Conservation (phyloP, 129 eudicot species). For the Saussurea involucrata region DNA sequence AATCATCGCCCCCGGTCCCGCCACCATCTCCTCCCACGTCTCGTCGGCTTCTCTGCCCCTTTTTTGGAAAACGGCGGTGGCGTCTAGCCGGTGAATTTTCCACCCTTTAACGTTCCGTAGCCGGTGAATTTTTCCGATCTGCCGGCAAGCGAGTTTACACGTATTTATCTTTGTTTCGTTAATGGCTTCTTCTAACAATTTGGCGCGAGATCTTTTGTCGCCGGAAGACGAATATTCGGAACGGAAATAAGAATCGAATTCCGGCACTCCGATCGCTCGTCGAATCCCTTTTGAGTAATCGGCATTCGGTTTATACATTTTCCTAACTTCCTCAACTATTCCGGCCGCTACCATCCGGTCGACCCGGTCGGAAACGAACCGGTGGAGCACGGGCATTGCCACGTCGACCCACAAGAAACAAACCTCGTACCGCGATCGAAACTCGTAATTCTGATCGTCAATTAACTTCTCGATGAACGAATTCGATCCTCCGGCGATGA, state of each 20-base stretch:
- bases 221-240: conserved; percentile 24
- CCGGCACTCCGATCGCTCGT: conserved; percentile 80
- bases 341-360: conserved; percentile 78
- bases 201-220: conserved; percentile 25
- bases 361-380: conserved; percentile 59
- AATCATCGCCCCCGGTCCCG: conserved; percentile 37
- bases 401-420: conserved; percentile 97
- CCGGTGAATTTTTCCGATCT: conserved; percentile 57
- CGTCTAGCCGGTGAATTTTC: conserved; percentile 74
- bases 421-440: conserved; percentile 51
- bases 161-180: conserved; percentile 55
- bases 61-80: conserved; percentile 57
- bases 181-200: conserved; percentile 48
- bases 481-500: conserved; percentile 91
- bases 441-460: conserved; percentile 36
- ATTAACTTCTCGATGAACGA: conserved; percentile 72
- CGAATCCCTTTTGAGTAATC: conserved; percentile 78
- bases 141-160: conserved; percentile 51
- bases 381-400: conserved; percentile 46
- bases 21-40: conserved; percentile 56
- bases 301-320: conserved; percentile 43
- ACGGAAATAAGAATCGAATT: conserved; percentile 61
- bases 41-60: conserved; percentile 41
- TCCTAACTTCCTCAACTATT: conserved; percentile 60
- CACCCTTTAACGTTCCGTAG: conserved; percentile 51